phyloP scores from a whole-genome alignment of 805 yeast genomes.

The Phaffomyces thermotolerans region DNA sequence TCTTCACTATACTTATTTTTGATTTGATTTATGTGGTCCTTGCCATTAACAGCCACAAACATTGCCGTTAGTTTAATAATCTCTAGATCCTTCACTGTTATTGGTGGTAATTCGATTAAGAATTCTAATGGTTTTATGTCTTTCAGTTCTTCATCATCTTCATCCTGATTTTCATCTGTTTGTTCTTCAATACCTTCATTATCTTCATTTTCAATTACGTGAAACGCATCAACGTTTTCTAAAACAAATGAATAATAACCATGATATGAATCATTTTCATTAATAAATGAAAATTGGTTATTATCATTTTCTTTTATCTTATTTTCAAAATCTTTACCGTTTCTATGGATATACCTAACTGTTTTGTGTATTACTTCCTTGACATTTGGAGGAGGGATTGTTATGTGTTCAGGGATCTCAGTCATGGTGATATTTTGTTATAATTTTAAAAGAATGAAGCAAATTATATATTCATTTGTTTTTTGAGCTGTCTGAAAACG shows the following conservation, averaged over 20 bases:
- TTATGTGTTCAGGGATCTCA: constrained; percentile 35
- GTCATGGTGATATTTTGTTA: no score
- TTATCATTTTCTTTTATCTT: constrained; percentile 44
- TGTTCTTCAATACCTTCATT: neutral
- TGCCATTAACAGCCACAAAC: constrained; percentile 56
- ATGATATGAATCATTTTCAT: constrained; percentile 46
- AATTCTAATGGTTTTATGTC: constrained; percentile 9
- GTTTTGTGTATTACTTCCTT: constrained; percentile 60
- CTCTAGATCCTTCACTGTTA: constrained; percentile 59
- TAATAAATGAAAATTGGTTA: constrained; percentile 58
- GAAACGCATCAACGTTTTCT: constrained; percentile 13
- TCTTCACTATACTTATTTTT: constrained; percentile 25
- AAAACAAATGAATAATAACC: constrained; percentile 49
- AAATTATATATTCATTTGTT: no score
- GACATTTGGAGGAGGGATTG: constrained; percentile 48
- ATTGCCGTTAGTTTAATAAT: constrained; percentile 68
- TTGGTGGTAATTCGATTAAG: constrained; percentile 22
- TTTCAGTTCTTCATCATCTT: constrained; percentile 5
- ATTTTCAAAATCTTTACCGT: constrained; percentile 61
- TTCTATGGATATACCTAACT: constrained; percentile 57
- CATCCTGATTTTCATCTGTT: constrained; percentile 16
- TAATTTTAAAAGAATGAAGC: no score
- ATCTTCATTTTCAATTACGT: neutral
- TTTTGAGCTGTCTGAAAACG: no score
- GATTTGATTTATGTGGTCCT: constrained; percentile 34